Evolutionary conservation across 192 early-diverging fungal genomes (phyloP), one percentile per base, ranked within the genome.

Genomic region (Paraglomus occultum): DNA sequence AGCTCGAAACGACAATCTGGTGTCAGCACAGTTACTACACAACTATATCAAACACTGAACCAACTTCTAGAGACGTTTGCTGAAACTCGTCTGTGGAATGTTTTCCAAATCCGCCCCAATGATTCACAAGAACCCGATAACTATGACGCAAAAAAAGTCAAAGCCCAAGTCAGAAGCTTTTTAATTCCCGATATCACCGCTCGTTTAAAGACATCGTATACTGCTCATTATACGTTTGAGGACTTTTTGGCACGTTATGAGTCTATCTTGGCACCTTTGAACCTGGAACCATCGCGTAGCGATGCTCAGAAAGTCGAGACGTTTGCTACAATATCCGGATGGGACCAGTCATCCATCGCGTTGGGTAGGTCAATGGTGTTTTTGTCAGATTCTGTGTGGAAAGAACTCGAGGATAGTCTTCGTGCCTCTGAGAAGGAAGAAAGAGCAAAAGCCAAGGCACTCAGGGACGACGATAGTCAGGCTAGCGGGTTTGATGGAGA

Each of bases 101-200:
- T 97, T 8, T 79, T 91, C 64, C 95, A 95, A 79, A 77, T 96
- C 17, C 76, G 87, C 38, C 87, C 93, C 6, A 88, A 91, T 63
- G 85, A 87, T 70, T 39, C 71, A 8, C 81, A 83, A 17, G 61
- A 75, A 8, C 76, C 74, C 5, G 79, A 82, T 59, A 46, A 55
- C 4, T 82, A 87, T 61, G 92, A 94, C 72, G 58, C 64, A 8
- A 82, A 80, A 61, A 81, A 81, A 45, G 81, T 98, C 49, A 82
- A 78, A 44, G 71, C 83, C 9, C 94, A 96, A 75, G 74, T 96
- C 6, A 76, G 84, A 7, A 81, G 84, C 11, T 79, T 90, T 55
- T 84, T 86, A 5, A 74, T 96, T n/a, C 82, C 84, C 15, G 88
- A 93, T 62, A 80, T 95, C 52, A 82, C 86, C 8, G 75, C 79